Conservation (phyloP, 2,329 filamentous ascomycete species). For the Aspergillus fumigatiaffinis region DNA sequence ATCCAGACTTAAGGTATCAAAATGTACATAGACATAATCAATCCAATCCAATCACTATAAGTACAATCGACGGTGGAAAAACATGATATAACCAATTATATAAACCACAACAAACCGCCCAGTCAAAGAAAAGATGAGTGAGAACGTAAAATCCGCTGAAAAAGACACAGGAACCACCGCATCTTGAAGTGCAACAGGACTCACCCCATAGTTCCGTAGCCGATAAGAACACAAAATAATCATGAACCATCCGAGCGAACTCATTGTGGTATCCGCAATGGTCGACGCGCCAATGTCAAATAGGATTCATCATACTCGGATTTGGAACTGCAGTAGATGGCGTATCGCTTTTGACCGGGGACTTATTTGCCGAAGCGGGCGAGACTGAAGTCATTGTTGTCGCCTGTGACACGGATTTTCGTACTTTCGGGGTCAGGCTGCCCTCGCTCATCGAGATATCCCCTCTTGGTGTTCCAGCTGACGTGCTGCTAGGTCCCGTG, state of each 20-base stretch:
- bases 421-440: constrained; percentile 24
- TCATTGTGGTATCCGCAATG: neutral
- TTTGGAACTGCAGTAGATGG: constrained; percentile 24
- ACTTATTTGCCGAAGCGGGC: neutral
- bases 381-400: constrained; percentile 5
- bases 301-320: constrained; percentile 33
- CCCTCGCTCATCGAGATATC: constrained; percentile 31
- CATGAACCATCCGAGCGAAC: neutral
- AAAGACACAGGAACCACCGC: too few relatives aligned
- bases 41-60: neutral
- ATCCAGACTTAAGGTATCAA: neutral
- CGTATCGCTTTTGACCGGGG: constrained; percentile 1
- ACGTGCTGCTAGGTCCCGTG: constrained; percentile 26
- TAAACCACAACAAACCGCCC: neutral
- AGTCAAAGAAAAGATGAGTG: too few relatives aligned
- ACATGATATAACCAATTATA: neutral
- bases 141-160: too few relatives aligned
- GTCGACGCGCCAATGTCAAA: constrained; percentile 15
- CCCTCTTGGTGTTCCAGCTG: constrained; percentile 20
- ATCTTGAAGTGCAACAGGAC: neutral
- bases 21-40: neutral
- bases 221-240: neutral
- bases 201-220: neutral
- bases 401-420: constrained; percentile 7
- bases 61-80: neutral